Conservation (phyloP, 495 filamentous ascomycete genomes). For the Pyrenula aspistea region DNA sequence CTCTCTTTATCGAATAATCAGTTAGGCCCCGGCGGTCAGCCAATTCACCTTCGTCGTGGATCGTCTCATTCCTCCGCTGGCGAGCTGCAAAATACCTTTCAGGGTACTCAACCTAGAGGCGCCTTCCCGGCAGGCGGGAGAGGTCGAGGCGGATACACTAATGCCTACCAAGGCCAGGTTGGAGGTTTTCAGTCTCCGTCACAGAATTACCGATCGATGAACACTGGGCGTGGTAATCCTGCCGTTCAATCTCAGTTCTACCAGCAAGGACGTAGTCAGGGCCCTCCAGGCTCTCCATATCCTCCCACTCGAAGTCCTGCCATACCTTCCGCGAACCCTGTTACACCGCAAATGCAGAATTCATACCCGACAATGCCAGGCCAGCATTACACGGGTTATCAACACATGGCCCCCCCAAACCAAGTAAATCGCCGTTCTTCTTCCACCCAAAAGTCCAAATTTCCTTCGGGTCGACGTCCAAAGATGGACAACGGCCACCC, state of each 20-base stretch:
- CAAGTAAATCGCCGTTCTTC: slow-evolving; percentile 55
- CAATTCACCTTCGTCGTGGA: slow-evolving; percentile 65
- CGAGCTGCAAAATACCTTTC: slow-evolving; percentile 53
- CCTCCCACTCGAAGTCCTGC: slow-evolving; percentile 62
- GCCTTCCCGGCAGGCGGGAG: slow-evolving; percentile 39
- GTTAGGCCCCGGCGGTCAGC: slow-evolving; percentile 47
- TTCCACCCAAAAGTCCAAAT: slow-evolving; percentile 19
- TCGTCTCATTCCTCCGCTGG: slow-evolving; percentile 71
- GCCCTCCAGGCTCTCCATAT: slow-evolving; percentile 56
- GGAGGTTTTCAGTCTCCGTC: slow-evolving; percentile 54
- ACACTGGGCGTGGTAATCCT: slow-evolving; percentile 49
- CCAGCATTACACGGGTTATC: slow-evolving; percentile 46
- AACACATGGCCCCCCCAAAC: slow-evolving; percentile 45
- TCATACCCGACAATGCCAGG: slow-evolving; percentile 38
- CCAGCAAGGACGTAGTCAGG: slow-evolving; percentile 34
- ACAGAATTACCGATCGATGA: slow-evolving; percentile 43
- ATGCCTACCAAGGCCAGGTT: slow-evolving; percentile 39
- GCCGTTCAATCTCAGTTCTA: slow-evolving; percentile 51
- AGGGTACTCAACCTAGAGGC: not conserved
- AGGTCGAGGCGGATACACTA: slow-evolving; percentile 53
- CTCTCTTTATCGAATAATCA: not conserved
- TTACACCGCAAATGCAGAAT: slow-evolving; percentile 57
- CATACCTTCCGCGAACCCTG: slow-evolving; percentile 51
- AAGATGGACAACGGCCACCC: slow-evolving; percentile 1
- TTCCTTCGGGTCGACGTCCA: not conserved